Percentiles rank a stretch among this genome's conserved stretches.
Evolutionary conservation across 2,329 filamentous ascomycete species (phyloP).

Genomic region (Beauveria australis): DNA sequence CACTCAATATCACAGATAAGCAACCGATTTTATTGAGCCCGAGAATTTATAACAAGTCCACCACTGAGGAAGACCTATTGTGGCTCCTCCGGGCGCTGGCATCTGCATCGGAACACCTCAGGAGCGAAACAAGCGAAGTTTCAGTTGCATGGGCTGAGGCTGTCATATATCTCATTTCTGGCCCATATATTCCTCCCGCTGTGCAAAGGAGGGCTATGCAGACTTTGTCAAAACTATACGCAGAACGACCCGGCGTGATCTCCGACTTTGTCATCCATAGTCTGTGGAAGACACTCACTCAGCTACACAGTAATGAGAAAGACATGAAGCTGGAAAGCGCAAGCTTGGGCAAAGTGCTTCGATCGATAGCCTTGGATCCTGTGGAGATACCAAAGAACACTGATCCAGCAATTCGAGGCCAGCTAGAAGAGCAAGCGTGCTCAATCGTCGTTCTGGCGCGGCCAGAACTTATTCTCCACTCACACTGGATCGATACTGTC

Average conservation of each 20-base stretch:
- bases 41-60: constrained; percentile 75
- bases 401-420: constrained; percentile 34
- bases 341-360: constrained; percentile 54
- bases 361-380: constrained; percentile 53
- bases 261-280: constrained; percentile 60
- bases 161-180: constrained; percentile 69
- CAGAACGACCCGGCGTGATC: constrained; percentile 47
- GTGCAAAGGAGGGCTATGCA: constrained; percentile 56
- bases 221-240: constrained; percentile 58
- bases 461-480: constrained; percentile 64
- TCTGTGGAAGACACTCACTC: constrained; percentile 71
- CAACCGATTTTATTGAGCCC: constrained; percentile 80
- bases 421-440: constrained; percentile 63
- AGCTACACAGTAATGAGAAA: constrained; percentile 62
- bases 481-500: constrained; percentile 85
- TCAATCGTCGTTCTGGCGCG: constrained; percentile 71
- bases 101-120: constrained; percentile 48
- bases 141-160: constrained; percentile 73
- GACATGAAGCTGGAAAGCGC: constrained; percentile 62
- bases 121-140: constrained; percentile 37
- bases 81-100: constrained; percentile 70
- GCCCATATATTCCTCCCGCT: constrained; percentile 49
- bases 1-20: constrained; percentile 65
- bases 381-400: constrained; percentile 40
- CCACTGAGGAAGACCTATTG: constrained; percentile 62